Base-by-base conservation (phyloP, 1,284 basidiomycete genomes). In the Schizophyllum amplum region DNA sequence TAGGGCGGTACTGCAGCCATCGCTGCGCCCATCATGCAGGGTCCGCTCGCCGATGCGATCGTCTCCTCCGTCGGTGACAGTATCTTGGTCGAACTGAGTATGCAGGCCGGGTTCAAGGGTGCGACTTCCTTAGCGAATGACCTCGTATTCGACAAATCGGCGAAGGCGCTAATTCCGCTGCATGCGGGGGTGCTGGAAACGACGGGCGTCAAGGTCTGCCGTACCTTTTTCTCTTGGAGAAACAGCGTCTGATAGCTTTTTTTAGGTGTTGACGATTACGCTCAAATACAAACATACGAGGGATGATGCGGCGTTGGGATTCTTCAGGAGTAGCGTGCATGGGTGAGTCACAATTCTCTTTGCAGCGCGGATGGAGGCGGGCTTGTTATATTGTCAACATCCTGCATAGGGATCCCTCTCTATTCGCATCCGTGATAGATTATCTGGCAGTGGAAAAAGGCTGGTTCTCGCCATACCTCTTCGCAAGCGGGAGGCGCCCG, bases 401-500 rank as follows among this genome's bases (percentile, higher is more conserved):
- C 33, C 22, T 49, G 23, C 15, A 50, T 51, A 82, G 81, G 57
- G 80, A 85, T 62, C 64, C 66, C 17, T 79, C 78, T 5, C 67
- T 85, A 17, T 84, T 85, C 61, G 69, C 82, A 24, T 72, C 72
- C n/a, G 79, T 86, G n/a, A 82, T 79, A 63, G 82, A 84, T 58
- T 86, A 85, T 60, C 68, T 86, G 55, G 75, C 82, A 0, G 71
- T 80, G 3, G 79, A 83, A 67, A 85, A 85, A 64, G 83, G 82
- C 13, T 84, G 83, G 83, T 83, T 85, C 68, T 81, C 77, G 23
- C 81, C 84, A 0, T 85, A 85, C 64, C 71, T 86, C 0, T 86
- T 84, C 62, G 82, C 83, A 3, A 84, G 81, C 58, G 76, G 75
- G 6, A 73, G 81, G 17, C 68, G 82, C 55, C 83, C 83, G 1